Conservation (phyloP, 164 flowering plant genomes). For the Magnolia kwangsiensis region DNA sequence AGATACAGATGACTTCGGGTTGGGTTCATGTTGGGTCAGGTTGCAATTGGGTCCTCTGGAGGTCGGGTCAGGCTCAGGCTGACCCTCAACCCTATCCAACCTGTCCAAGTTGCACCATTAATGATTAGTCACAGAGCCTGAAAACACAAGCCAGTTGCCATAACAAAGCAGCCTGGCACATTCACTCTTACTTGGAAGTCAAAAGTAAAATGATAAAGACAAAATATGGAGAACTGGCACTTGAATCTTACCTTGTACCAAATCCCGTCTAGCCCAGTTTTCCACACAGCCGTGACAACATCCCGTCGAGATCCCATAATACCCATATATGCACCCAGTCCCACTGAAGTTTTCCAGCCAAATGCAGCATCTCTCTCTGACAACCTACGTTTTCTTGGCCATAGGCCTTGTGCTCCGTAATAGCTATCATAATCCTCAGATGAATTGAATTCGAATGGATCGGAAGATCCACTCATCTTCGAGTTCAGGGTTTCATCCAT, state of each 20-base stretch:
- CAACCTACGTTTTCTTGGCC: constrained; percentile 97
- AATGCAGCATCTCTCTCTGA: constrained; percentile 99
- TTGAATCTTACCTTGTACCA: constrained; percentile 80
- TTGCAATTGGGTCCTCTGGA: too few species aligned
- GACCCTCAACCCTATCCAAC: too few species aligned
- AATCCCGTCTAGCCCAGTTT: constrained; percentile 92
- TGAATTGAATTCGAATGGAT: constrained; percentile 35
- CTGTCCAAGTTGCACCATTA: too few species aligned
- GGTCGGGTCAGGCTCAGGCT: too few species aligned
- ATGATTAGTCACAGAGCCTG: too few species aligned
- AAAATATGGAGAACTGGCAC: neutral
- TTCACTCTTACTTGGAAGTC: too few species aligned
- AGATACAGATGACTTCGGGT: too few species aligned
- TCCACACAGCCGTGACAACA: constrained; percentile 94
- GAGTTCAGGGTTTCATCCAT: constrained; percentile 45
- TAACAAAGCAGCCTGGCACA: too few species aligned
- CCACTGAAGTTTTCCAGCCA: constrained; percentile 91
- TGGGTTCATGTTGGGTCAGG: too few species aligned
- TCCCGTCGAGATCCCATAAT: constrained; percentile 99
- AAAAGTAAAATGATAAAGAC: neutral
- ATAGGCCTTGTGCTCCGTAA: constrained; percentile 61
- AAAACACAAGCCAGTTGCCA: too few species aligned
- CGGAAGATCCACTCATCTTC: constrained; percentile 33
- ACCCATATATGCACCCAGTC: constrained; percentile 90
- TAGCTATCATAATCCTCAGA: constrained; percentile 41